Evolutionary conservation across 2,329 filamentous ascomycete genomes (phyloP).

Genomic region (Xylariaceae sp.): DNA sequence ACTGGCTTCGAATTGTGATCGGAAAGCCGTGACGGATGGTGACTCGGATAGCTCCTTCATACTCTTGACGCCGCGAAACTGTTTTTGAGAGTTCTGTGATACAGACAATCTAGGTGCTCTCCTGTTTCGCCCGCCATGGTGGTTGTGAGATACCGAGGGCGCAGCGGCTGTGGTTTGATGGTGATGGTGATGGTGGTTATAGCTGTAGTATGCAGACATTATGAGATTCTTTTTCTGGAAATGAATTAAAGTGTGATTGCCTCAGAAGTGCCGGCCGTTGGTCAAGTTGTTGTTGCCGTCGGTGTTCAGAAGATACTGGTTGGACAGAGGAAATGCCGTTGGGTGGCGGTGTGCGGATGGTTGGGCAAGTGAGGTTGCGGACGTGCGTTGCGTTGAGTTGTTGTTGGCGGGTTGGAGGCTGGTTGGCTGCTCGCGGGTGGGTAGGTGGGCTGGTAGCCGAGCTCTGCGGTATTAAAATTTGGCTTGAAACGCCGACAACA

Average conservation of each 20-base stretch:
- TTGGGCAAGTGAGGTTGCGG: conserved; percentile 1
- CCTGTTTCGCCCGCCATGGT: conserved; percentile 84
- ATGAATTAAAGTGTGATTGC: conserved; percentile 26
- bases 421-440: conserved; percentile 20
- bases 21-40: conserved; percentile 77
- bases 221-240: conserved; percentile 36
- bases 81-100: conserved; percentile 82
- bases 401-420: conserved; percentile 9
- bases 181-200: conserved; percentile 55
- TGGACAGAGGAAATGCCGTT: conserved; percentile 18
- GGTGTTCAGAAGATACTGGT: conserved; percentile 6
- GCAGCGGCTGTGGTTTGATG: conserved; percentile 61
- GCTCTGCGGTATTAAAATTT: conserved; percentile 27
- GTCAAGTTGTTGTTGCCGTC: conserved; percentile 27
- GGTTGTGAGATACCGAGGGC: conserved; percentile 69
- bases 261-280: conserved; percentile 12
- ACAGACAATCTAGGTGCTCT: conserved; percentile 81
- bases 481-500: conserved; percentile 18
- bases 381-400: conserved; percentile 12
- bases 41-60: conserved; percentile 86
- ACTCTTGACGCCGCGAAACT: conserved; percentile 82
- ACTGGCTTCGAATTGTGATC: conserved; percentile 86
- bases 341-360: conserved; percentile 25
- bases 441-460: conserved; percentile 16
- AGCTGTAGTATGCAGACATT: conserved; percentile 71